Evolutionary conservation across 441 rosid species (phyloP).

Genomic region (Erodium chrysanthum): DNA sequence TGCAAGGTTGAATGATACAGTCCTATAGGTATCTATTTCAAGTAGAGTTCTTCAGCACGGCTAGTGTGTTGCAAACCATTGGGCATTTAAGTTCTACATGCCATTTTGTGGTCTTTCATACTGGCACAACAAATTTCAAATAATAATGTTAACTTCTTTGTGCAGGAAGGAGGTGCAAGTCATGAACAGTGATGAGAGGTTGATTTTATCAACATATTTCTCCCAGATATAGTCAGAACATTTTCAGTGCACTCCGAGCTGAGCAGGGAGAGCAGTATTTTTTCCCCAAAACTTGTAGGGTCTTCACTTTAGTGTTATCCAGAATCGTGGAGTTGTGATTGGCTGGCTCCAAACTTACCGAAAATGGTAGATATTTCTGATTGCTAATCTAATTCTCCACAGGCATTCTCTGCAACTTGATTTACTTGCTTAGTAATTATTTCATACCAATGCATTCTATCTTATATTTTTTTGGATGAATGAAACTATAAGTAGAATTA

Average conservation of each 20-base stretch:
- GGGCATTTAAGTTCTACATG: not conserved
- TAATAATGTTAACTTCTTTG: conserved; percentile 13
- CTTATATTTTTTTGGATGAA: not conserved
- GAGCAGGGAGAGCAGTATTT: not conserved
- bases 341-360: not conserved
- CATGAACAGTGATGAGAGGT: conserved; percentile 27
- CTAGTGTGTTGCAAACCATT: not conserved
- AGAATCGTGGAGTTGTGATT: too few species aligned
- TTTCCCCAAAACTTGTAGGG: too few species aligned
- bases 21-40: not conserved
- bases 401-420: not conserved
- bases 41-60: not conserved
- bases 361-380: conserved; percentile 3
- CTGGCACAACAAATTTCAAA: not conserved
- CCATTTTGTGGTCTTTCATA: not conserved
- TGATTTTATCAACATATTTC: conserved; percentile 49
- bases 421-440: not conserved
- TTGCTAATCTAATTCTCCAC: not conserved
- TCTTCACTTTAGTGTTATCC: too few species aligned
- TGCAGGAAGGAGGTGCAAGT: conserved; percentile 66
- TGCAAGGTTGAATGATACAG: not conserved
- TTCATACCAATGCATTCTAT: not conserved
- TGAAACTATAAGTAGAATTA: not conserved
- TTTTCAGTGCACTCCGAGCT: not conserved
- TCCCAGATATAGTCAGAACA: conserved; percentile 24